Percentiles rank a stretch among this genome's conserved stretches.
phyloP scores from a whole-genome alignment of 768 basidiomycete species.

The Suillus occidentalis region DNA sequence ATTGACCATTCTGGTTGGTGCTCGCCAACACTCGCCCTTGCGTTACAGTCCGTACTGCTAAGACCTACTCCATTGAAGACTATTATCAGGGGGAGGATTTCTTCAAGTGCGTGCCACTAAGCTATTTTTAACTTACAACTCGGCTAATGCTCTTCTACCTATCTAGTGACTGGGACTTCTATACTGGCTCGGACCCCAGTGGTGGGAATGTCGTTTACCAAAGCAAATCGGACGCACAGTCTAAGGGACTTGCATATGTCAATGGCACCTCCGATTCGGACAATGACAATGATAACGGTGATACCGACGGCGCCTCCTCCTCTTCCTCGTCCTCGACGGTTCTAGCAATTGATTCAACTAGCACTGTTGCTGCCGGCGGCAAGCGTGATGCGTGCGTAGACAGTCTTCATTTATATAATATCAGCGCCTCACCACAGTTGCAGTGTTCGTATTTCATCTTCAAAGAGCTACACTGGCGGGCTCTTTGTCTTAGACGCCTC shows the following conservation, averaged over 20 bases:
- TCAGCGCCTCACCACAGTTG: neutral
- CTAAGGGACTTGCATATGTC: constrained; percentile 59
- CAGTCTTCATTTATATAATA: neutral
- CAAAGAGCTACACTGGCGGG: constrained; percentile 61
- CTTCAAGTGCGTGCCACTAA: constrained; percentile 47
- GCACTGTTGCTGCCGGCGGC: constrained; percentile 46
- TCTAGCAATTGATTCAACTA: constrained; percentile 62
- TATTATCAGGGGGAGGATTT: constrained; percentile 54
- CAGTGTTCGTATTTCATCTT: constrained; percentile 68
- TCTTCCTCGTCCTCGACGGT: constrained; percentile 38
- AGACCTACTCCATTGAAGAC: constrained; percentile 38
- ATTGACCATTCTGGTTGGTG: constrained; percentile 38
- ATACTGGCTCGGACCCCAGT: constrained; percentile 63
- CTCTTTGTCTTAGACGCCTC: constrained; percentile 74
- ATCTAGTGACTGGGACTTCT: constrained; percentile 68
- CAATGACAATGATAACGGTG: constrained; percentile 23
- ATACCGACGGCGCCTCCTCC: neutral
- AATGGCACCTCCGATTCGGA: constrained; percentile 39
- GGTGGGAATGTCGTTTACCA: constrained; percentile 67
- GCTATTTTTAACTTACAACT: neutral
- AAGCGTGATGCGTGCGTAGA: constrained; percentile 51
- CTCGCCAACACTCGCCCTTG: constrained; percentile 19
- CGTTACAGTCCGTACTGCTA: constrained; percentile 27
- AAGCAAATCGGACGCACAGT: constrained; percentile 43
- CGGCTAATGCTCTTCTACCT: constrained; percentile 1